Base-by-base conservation (phyloP, 2,329 filamentous ascomycete species). In the Diaporthe aspalathi region DNA sequence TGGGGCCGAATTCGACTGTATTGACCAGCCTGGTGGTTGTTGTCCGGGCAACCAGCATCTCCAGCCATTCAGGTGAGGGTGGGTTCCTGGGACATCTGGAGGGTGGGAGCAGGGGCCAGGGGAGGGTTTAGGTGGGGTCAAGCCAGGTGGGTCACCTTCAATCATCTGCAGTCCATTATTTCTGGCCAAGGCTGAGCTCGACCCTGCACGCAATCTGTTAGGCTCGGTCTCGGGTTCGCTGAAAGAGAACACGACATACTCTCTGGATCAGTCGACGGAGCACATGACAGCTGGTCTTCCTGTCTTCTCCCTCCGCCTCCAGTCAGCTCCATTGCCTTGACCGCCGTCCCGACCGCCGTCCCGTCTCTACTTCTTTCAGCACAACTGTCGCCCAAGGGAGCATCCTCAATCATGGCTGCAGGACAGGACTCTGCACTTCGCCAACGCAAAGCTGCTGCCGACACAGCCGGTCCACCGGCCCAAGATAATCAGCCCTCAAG, bases 371-470 rank as follows among this genome's bases (percentile, higher is more conserved):
- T 9, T 38, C 70, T 50, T 56, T 45, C 9, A 20, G 57, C 3
- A 57, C 20, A 22, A 53, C 22, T 11, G n/a, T 47, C 40, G 53
- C 27, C 35, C 20, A 6, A 24, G 8, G 38, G 40, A 27, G 22
- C 22, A 24, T 16, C 6, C 24, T 4, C 29, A 49, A 53, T 12
- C 43, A 73, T 72, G 70, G 67, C 65, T 32, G 67, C 65, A 20
- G 68, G 68, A 47, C 50, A 66, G 32, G 72, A 74, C 24, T 50
- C 73, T 17, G 69, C 53, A 3, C 65, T 72, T 38, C 74, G 74
- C 49, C 70, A 73, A 40, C 67, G 73, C 38, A 74, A 68, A 56
- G 29, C 53, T 17, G 60, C 56, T 35, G 57, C 63, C 29, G 47
- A 67, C 9, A n/a, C 54, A 50, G 38, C 7, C 40, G 35, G 43